A percentile compares a stretch with the other conserved stretches of the same genome.
These are phyloP conservation scores for Auricularia heimuer DNA, from an alignment of 768 basidiomycete genomes.

Conservation along the genomic window DNA sequence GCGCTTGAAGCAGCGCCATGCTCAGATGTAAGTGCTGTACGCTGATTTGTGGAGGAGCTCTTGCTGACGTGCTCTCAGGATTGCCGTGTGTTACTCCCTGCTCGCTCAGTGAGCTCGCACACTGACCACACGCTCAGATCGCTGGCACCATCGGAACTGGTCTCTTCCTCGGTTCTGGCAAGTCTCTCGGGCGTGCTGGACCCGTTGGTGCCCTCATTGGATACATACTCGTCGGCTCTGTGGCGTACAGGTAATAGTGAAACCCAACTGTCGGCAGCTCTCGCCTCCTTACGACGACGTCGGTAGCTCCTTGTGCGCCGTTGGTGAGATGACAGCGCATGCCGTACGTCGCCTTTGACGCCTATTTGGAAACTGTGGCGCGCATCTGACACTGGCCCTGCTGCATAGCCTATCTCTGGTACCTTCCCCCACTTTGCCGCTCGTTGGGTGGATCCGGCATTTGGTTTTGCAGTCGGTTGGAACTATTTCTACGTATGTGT, in stretches of 20 bases:
- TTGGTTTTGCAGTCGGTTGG: constrained; percentile 44
- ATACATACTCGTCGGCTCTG: constrained; percentile 53
- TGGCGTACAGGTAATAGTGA: constrained; percentile 47
- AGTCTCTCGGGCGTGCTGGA: constrained; percentile 46
- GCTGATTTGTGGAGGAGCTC: background rate
- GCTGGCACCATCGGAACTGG: constrained; percentile 71
- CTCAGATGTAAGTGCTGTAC: constrained; percentile 50
- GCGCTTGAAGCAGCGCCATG: constrained; percentile 65
- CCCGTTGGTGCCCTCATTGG: constrained; percentile 59
- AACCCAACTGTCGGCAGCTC: constrained; percentile 19
- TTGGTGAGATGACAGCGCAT: constrained; percentile 74
- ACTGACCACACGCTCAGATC: constrained; percentile 30
- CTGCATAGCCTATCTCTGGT: constrained; percentile 49
- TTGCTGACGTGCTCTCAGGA: constrained; percentile 28
- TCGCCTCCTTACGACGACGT: background rate
- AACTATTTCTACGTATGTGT: constrained; percentile 23
- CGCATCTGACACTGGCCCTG: no score
- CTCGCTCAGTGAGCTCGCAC: constrained; percentile 1
- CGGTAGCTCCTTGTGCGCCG: constrained; percentile 45
- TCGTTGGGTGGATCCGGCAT: constrained; percentile 49
- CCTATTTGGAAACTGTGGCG: background rate
- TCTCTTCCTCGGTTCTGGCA: constrained; percentile 24
- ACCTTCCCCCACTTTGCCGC: constrained; percentile 64
- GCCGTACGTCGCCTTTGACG: constrained; percentile 22
- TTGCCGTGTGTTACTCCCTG: constrained; percentile 39